Evolutionary conservation across 345 rosid genomes (phyloP), one percentile per base, ranked within the genome.

Genomic region (Eucalyptus tenuipes): DNA sequence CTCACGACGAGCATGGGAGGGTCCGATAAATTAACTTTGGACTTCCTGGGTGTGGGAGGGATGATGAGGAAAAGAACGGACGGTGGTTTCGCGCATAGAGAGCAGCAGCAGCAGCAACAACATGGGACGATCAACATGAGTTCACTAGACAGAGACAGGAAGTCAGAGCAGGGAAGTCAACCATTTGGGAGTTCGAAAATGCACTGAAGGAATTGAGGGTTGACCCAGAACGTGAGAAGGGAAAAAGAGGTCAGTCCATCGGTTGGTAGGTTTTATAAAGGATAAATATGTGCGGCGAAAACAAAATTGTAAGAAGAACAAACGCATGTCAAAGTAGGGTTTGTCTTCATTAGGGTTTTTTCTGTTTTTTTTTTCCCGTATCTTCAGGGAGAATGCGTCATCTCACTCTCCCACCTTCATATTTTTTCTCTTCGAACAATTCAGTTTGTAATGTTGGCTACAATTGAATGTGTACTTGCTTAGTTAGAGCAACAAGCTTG

Each of bases 41-140:
- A 96, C 89, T 96, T 96, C 91, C 95, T 96, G 25, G 98, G 98
- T 10, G 98, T 96, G 87, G 97, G 98, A 64, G 95, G 95, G 85
- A 91, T 92, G 92, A 91, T 92, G 84, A 93, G 95, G 89, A 94
- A 89, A 85, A 91, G 79, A 71, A 18, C 81, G 40, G 82, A 91
- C 12, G 92, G 90, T 48, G 92, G 64, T 52, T 84, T 87, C 79
- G 49, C 88, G 37, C 90, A 87, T 75, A 87, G 89, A 86, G 88
- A 89, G 48, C 75, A 47, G 75, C 88, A 59, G 75, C 88, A 59
- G 48, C 75, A 86, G n/a, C 91, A 88, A 86, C 68, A 89, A 52
- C 64, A 81, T 90, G 29, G 88, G 92, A 75, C 82, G 82, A 75
- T 75, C 82, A 75, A 40, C 47, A 40, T 75, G 45, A 75, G 82